Base-by-base conservation (phyloP, 257 asterid genomes). In the Eucommia ulmoides region DNA sequence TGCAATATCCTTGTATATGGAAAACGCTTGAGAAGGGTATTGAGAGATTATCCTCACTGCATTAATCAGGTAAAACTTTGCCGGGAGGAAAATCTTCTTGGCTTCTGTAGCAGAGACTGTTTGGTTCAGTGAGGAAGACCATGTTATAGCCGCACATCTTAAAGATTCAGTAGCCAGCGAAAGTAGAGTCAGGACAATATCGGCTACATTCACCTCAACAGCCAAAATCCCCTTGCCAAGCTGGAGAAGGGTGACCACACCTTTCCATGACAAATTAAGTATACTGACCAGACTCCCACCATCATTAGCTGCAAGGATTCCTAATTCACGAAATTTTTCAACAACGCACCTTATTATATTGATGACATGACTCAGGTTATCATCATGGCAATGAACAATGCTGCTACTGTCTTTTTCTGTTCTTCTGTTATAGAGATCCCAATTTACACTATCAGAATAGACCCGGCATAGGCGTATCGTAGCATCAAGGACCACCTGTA, bases 1-100 rank as follows among this genome's bases (percentile, higher is more conserved):
- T 0, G 71, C 47, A 57, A 91, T 77, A 65, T 91, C 93, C 74
- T 81, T 86, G 66, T 71, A 83, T 52, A 77, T 65, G 12, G 61
- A 51, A 65, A 86, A 67, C 45, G 93, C 95, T 61, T 76, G 81
- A 17, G 68, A 55, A 53, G 79, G 78, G 68, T 91, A 85, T 24
- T 80, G 98, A 51, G 96, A 80, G 54, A 83, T 82, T 60, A 91
- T 91, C 53, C 98, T 72, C 20, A 86, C 94, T 23, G 98, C 95
- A 63, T 83, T 86, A 60, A 91, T 91, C 62, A 91, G 73, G 67
- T 80, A 86, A 75, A 91, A 86, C 58, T 91, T 91, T 24, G 79
- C 84, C 7, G 96, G 98, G 56, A 86, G 96, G 60, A 86, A 91
- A 45, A 65, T 77, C 70, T 93, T 73, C 76, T 82, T 91, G 70